A percentile compares a stretch with the other conserved stretches of the same genome.
phyloP scores from a whole-genome alignment of 192 early-diverging fungal genomes.

The Coemansia sp. region DNA sequence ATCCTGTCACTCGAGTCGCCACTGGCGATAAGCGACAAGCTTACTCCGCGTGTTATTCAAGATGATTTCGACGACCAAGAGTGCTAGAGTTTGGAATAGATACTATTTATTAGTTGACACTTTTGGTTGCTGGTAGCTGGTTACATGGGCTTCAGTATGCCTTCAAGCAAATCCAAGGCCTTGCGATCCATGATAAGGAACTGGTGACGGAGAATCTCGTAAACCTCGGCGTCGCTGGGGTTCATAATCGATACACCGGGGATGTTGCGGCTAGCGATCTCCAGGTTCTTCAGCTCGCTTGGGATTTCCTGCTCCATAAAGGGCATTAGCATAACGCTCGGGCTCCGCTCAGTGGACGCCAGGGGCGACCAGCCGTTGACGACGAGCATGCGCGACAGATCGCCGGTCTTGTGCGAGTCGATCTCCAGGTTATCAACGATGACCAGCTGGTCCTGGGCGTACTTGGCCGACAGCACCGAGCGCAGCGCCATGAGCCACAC shows the following conservation, averaged over 20 bases:
- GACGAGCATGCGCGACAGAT: conserved; percentile 51
- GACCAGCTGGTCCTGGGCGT: conserved; percentile 82
- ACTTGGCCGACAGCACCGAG: conserved; percentile 85
- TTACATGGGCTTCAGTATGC: conserved; percentile 53
- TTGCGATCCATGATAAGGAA: conserved; percentile 66
- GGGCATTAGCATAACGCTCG: conserved; percentile 38
- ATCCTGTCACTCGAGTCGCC: conserved; percentile 36
- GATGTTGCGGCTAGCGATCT: conserved; percentile 64
- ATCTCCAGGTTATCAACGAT: conserved; percentile 73
- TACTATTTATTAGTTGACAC: no score
- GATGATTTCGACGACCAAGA: not conserved
- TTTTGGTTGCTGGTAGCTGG: not conserved
- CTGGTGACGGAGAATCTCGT: conserved; percentile 67
- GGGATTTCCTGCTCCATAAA: conserved; percentile 18
- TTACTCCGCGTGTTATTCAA: conserved; percentile 5
- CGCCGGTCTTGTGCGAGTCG: conserved; percentile 59
- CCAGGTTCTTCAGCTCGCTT: conserved; percentile 53
- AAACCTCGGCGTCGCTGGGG: conserved; percentile 66
- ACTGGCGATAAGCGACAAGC: conserved; percentile 30
- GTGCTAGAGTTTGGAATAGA: not conserved
- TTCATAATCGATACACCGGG: conserved; percentile 59
- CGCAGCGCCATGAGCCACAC: conserved; percentile 84
- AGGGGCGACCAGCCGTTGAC: conserved; percentile 43
- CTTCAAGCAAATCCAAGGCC: conserved; percentile 62
- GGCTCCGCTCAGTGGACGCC: conserved; percentile 14